Base-by-base conservation (phyloP, 163 green algal species). In the Volvox carteri region DNA sequence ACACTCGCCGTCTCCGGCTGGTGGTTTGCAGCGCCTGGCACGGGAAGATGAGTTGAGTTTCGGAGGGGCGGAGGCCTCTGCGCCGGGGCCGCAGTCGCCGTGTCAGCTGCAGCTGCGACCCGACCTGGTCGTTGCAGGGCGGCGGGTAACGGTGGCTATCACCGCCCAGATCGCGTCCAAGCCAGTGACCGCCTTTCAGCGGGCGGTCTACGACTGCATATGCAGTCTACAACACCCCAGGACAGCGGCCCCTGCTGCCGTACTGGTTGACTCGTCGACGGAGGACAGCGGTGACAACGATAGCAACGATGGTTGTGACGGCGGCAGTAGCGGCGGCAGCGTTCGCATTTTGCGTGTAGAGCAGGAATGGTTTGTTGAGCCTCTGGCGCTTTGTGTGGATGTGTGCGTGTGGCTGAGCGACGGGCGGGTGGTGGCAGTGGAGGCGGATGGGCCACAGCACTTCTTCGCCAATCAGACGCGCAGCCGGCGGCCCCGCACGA, bases 361-460 rank as follows among this genome's bases (percentile, higher is more conserved):
- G 77, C 37, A 41, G 35, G 77, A 85, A 54, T 74, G 52, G 77
- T 37, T 85, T 35, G 77, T 85, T 33, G 54, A 73, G 56, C 35
- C 35, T 52, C 6, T 85, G 35, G 77, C 35, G 23, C 6, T 37
- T 28, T 56, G 52, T 4, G 77, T 85, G 77, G 77, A 85, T 54
- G 21, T 74, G 77, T 56, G 77, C 30, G 5, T 85, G 33, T 85
- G 77, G 77, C 52, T 85, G 5, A 74, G 77, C 25, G 77, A 85
- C 78, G 78, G 78, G 16, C 39, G 56, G 25, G 23, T 46, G 78
- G 54, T 83, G 28, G 76, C 65, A 25, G 77, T 90, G 62, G 86
- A 90, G 86, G 86, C 85, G 60, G 86, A 90, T 39, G 86, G 86
- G 11, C 86, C 86, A 6, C 72, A 28, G 4, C 78, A 87, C 78